Evolutionary conservation across 176 grass and related monocot genomes (phyloP), one percentile per base, ranked within the genome.

Genomic region (Elaeis guineensis): DNA sequence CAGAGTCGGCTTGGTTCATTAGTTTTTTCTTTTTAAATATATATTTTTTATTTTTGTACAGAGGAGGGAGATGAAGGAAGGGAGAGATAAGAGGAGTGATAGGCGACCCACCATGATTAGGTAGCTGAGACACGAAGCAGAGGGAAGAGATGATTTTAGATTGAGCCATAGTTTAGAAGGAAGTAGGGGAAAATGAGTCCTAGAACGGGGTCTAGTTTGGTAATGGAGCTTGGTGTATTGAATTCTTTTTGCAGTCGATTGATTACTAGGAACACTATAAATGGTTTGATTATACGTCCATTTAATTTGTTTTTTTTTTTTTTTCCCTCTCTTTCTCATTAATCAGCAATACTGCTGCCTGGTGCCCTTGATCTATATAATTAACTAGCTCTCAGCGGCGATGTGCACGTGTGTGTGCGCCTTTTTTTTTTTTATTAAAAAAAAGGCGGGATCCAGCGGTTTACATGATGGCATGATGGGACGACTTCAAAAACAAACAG

Each of bases 171-270:
- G 69, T 32, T 71, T 61, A 57, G 21, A 29, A 7, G 1, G 22
- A 23, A 23, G 17, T 25, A 23, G 25, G 57, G 48, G 7, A 48
- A 30, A 23, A 19, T 16, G 20, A 18, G 14, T 18, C 49, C 17
- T 51, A 21, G 5, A 35, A 23, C 6, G 24, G 64, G 20, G 19
- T 12, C 16, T 59, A 71, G 68, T 50, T 60, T 71, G 56, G 25
- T 61, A 58, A 28, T 30, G 57, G 55, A 60, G 69, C 21, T 71
- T 71, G 69, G 17, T 71, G 69, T 71, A 61, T 71, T 61, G n/a
- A 60, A 51, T 61, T 71, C 57, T 71, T 71, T 71, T 61, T 71
- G 69, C 57, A 61, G 55, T 61, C 51, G 57, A 71, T 71, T 61
- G 44, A 71, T 71, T 71, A 49, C 11, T 60, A 29, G 21, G 54